phyloP scores from a whole-genome alignment of 2,329 filamentous ascomycete species.

The Xylaria sp. region DNA sequence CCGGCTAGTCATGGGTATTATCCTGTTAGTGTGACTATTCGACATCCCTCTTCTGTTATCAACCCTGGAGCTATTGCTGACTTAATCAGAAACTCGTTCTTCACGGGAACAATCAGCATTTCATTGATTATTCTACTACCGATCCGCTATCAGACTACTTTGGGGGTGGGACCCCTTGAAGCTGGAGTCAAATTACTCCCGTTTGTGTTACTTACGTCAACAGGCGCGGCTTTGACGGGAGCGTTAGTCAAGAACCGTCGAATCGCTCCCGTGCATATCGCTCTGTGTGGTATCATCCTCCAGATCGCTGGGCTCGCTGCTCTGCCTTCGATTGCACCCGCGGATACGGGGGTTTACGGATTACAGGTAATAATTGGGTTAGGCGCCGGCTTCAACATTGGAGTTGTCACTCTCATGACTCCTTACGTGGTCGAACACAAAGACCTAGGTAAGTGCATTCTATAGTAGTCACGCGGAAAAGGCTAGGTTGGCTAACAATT shows the following conservation, averaged over 20 bases:
- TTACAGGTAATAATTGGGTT: conserved; percentile 33
- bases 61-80: too few relatives aligned
- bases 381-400: conserved; percentile 33
- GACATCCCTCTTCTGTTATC: too few relatives aligned
- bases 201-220: conserved; percentile 28
- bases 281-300: too few relatives aligned
- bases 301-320: too few relatives aligned
- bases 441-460: conserved; percentile 31
- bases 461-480: not conserved
- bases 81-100: conserved; percentile 33
- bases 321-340: too few relatives aligned
- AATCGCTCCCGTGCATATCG: too few relatives aligned
- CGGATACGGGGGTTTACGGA: conserved; percentile 27
- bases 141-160: conserved; percentile 36
- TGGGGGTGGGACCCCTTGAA: conserved; percentile 31
- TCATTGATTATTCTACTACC: conserved; percentile 35
- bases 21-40: conserved; percentile 18
- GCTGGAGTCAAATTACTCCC: conserved; percentile 35
- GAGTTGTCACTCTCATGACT: conserved; percentile 32
- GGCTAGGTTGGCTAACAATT: not conserved
- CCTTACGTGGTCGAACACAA: conserved; percentile 36
- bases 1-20: conserved; percentile 34
- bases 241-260: not conserved
- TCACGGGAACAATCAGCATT: conserved; percentile 35
- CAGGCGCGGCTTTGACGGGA: conserved; percentile 27